phyloP scores from a whole-genome alignment of 768 basidiomycete genomes.

The Auriscalpium microsporum region DNA sequence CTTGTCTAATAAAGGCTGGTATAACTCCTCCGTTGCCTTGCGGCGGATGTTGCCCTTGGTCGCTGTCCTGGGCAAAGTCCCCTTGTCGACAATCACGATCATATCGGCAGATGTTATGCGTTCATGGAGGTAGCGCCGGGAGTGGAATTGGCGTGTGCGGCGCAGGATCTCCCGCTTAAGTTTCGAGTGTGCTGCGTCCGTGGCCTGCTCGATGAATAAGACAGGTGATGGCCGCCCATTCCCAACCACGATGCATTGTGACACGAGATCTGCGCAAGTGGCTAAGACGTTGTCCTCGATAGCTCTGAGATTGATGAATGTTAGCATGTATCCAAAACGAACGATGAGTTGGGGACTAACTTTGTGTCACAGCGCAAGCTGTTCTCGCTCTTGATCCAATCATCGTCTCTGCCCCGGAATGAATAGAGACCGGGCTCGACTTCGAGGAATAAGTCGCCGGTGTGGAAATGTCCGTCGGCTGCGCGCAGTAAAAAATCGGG shows the following conservation, averaged over 20 bases:
- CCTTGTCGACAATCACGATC: slow-evolving; percentile 56
- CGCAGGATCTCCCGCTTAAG: slow-evolving; percentile 67
- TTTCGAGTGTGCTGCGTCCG: slow-evolving; percentile 41
- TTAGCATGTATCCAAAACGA: not conserved
- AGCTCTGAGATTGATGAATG: slow-evolving; percentile 29
- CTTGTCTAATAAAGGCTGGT: slow-evolving; percentile 46
- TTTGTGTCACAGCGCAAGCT: slow-evolving; percentile 73
- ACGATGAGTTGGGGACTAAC: slow-evolving; percentile 22
- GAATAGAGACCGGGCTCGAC: slow-evolving; percentile 47
- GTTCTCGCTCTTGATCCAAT: slow-evolving; percentile 81
- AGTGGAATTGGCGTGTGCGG: slow-evolving; percentile 66
- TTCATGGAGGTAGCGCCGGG: slow-evolving; percentile 70
- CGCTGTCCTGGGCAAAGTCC: slow-evolving; percentile 66
- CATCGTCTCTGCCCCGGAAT: slow-evolving; percentile 68
- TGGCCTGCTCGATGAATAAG: slow-evolving; percentile 60
- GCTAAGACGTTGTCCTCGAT: slow-evolving; percentile 71
- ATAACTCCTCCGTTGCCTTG: slow-evolving; percentile 63
- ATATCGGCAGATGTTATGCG: slow-evolving; percentile 57
- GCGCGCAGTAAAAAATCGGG: slow-evolving; percentile 50
- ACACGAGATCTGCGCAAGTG: slow-evolving; percentile 56
- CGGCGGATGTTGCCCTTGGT: slow-evolving; percentile 81
- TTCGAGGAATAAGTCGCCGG: slow-evolving; percentile 75
- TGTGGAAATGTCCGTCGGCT: slow-evolving; percentile 67
- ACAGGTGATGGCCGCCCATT: slow-evolving; percentile 68
- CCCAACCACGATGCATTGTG: slow-evolving; percentile 72